Evolutionary conservation across 208 protist genomes (phyloP).

Genomic region (Leishmania tropica): DNA sequence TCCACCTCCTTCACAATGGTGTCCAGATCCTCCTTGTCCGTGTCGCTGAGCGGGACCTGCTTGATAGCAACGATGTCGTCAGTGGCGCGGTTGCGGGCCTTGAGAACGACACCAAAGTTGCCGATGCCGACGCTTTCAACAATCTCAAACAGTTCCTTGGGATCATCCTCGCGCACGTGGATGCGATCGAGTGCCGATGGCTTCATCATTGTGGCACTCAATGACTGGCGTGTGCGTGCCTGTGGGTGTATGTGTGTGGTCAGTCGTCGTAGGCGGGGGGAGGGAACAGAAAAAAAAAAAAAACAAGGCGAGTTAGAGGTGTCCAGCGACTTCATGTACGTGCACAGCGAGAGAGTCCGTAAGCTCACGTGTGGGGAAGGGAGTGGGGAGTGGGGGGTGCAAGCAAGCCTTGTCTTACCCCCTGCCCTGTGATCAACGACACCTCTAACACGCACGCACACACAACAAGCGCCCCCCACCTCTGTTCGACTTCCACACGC

Average conservation of each 20-base stretch:
- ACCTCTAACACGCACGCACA: too few relatives aligned
- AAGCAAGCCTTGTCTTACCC: not conserved
- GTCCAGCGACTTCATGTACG: not conserved
- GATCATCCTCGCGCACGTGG: constrained; percentile 67
- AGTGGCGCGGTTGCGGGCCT: constrained; percentile 86
- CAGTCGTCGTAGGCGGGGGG: not conserved
- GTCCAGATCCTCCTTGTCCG: constrained; percentile 68
- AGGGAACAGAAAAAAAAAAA: not conserved
- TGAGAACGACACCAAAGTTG: constrained; percentile 98
- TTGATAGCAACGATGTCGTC: constrained; percentile 90
- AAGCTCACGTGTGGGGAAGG: too few relatives aligned
- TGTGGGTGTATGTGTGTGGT: not conserved
- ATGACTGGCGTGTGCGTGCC: not conserved
- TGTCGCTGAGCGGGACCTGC: constrained; percentile 82
- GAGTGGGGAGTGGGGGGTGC: too few relatives aligned
- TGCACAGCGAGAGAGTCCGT: not conserved
- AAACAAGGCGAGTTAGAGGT: too few relatives aligned
- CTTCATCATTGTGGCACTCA: constrained; percentile 21
- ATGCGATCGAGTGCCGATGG: constrained; percentile 55
- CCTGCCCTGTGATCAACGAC: not conserved
- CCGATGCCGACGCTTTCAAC: constrained; percentile 89
- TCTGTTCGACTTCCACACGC: not conserved
- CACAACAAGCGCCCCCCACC: not conserved
- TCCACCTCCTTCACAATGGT: constrained; percentile 84
- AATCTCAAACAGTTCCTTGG: constrained; percentile 82